Base-by-base conservation (phyloP, 2,329 filamentous ascomycete species). In the Fusarium clavum region DNA sequence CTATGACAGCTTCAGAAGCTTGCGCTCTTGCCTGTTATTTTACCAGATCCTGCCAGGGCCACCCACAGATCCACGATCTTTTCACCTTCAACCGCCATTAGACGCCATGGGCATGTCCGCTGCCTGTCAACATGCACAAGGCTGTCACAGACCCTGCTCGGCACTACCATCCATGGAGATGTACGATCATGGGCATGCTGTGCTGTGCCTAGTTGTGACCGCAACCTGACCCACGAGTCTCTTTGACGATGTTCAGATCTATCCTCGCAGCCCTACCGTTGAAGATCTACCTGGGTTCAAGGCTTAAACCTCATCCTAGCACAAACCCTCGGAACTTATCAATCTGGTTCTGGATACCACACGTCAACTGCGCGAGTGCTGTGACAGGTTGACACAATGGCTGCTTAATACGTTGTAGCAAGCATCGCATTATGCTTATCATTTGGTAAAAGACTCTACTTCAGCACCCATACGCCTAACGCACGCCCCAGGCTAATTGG, bases 181-280 rank as follows among this genome's bases (percentile, higher is more conserved):
- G 61, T 62, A 51, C 56, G 53, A 66, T 64, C 64, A 65, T 75
- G 73, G 71, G 69, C 67, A 67, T 53, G 56, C 57, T 75, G 70
- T 65, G 67, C 63, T 66, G 59, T 70, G 53, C 48, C 53, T 62
- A 64, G 67, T 67, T 61, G 59, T 63, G 53, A 63, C 61, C 51
- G 58, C 55, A 61, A 62, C 51, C 67, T 57, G 53, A 65, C 56
- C 59, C 58, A 58, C 55, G 45, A 67, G 54, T 55, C 55, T 69
- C 52, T 68, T 46, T 67, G 70, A 74, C 43, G 63, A 72, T 70
- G 52, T 62, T 68, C 52, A 59, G 51, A 64, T 54, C 46, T 55
- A 54, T 64, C 71, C 73, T 74, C 73, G 70, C 73, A 75, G 73
- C 73, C 73, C 73, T 75, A 75, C 62, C 61, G 44, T 56, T 47